These are phyloP conservation scores for Shiraia bambusicola DNA, from an alignment of 2,329 filamentous ascomycete species.

Conservation along the genomic window DNA sequence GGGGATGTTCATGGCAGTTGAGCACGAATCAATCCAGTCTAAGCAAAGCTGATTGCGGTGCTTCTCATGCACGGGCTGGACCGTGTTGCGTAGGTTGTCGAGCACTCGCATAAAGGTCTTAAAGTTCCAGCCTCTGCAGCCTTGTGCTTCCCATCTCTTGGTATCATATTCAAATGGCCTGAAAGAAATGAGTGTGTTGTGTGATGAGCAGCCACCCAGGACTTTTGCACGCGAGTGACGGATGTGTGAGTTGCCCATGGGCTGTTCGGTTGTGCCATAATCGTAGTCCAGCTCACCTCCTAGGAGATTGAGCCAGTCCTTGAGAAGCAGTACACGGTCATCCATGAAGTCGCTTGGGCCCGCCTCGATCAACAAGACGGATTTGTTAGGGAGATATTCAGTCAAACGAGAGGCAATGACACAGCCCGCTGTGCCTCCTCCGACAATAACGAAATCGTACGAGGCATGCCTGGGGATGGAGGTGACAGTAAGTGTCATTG, in stretches of 20 bases:
- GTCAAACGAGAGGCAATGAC: constrained; percentile 78
- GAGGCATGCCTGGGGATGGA: constrained; percentile 62
- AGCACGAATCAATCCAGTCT: constrained; percentile 84
- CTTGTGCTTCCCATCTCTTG: constrained; percentile 78
- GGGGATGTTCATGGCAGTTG: constrained; percentile 75
- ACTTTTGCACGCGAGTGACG: constrained; percentile 91
- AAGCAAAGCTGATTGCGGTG: constrained; percentile 89
- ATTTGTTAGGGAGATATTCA: constrained; percentile 80
- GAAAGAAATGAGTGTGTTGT: constrained; percentile 94
- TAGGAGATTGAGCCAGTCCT: constrained; percentile 81
- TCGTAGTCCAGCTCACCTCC: constrained; percentile 88
- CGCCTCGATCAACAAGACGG: constrained; percentile 80
- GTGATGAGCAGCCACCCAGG: constrained; percentile 86
- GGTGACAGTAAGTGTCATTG: constrained; percentile 54
- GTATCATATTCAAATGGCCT: constrained; percentile 87
- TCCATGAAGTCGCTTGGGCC: constrained; percentile 89
- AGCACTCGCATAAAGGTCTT: constrained; percentile 78
- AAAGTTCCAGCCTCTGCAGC: constrained; percentile 84
- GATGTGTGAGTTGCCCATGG: constrained; percentile 88
- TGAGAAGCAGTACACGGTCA: constrained; percentile 80
- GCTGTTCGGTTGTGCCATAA: constrained; percentile 86
- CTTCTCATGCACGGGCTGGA: constrained; percentile 81
- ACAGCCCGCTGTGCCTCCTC: constrained; percentile 83
- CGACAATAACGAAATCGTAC: constrained; percentile 84
- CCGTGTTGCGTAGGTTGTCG: constrained; percentile 84